phyloP scores from a whole-genome alignment of 768 basidiomycete genomes.

The Boletus tylopilopsis region DNA sequence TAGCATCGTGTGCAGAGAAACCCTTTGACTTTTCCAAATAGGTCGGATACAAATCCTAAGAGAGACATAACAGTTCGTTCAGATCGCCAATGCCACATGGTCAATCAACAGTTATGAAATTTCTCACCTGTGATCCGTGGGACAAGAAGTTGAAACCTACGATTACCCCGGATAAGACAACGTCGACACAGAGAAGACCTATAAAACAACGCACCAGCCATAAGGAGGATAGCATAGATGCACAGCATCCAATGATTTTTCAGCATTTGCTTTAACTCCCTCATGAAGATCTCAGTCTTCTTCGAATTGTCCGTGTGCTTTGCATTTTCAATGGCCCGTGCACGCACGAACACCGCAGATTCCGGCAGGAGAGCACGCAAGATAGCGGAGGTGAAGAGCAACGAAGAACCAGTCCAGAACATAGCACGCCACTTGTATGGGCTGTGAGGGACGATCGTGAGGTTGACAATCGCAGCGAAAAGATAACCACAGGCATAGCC shows the following conservation, averaged over 20 bases:
- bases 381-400: constrained; percentile 65
- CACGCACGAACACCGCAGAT: constrained; percentile 67
- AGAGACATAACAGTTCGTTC: not conserved
- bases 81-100: not conserved
- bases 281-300: constrained; percentile 70
- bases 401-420: constrained; percentile 77
- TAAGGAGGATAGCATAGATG: constrained; percentile 79
- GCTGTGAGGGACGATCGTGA: constrained; percentile 46
- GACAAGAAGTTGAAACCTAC: constrained; percentile 74
- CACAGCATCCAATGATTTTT: constrained; percentile 79
- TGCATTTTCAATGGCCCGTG: constrained; percentile 49
- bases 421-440: constrained; percentile 63
- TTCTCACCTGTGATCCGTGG: constrained; percentile 60
- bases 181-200: not conserved
- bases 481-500: constrained; percentile 92
- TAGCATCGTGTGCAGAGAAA: constrained; percentile 54
- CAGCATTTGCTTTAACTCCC: constrained; percentile 72
- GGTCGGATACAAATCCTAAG: constrained; percentile 73
- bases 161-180: not conserved
- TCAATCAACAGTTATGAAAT: not conserved
- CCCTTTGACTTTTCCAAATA: constrained; percentile 64
- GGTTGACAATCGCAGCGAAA: constrained; percentile 78
- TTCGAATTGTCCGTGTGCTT: constrained; percentile 32
- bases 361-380: constrained; percentile 74
- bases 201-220: constrained; percentile 47